A percentile compares a stretch with the other conserved stretches of the same genome.
phyloP scores from a whole-genome alignment of 2,329 filamentous ascomycete species.

The Lojkania enalia region DNA sequence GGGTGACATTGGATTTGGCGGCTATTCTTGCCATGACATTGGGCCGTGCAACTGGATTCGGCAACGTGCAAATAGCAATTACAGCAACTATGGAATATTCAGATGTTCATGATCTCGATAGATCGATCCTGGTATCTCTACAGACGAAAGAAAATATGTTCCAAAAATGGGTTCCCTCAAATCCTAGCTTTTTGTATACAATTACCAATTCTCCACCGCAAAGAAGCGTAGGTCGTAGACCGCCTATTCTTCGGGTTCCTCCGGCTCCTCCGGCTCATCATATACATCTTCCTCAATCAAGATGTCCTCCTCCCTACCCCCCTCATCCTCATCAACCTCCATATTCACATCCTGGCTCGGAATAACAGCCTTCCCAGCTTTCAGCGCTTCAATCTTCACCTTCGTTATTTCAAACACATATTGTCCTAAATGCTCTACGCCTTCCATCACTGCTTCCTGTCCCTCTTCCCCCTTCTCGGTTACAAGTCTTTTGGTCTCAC shows the following conservation, averaged over 20 bases:
- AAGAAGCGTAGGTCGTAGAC: too few species aligned
- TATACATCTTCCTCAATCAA: constrained; percentile 19
- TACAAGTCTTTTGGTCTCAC: constrained; percentile 60
- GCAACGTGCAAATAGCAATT: too few species aligned
- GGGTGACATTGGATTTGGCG: too few species aligned
- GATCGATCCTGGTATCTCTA: too few species aligned
- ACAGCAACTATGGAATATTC: too few species aligned
- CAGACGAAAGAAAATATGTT: too few species aligned
- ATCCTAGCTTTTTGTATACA: too few species aligned
- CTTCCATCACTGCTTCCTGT: constrained; percentile 72
- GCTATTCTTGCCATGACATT: too few species aligned
- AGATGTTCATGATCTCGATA: too few species aligned
- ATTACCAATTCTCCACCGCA: too few species aligned
- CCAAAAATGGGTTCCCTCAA: too few species aligned
- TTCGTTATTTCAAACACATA: constrained; percentile 97
- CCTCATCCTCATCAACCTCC: constrained; percentile 36
- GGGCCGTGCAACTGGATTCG: too few species aligned
- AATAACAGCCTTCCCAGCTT: constrained; percentile 43
- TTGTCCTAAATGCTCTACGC: constrained; percentile 90
- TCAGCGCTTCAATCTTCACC: constrained; percentile 64
- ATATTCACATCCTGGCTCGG: constrained; percentile 37
- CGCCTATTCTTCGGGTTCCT: not conserved
- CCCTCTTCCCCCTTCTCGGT: constrained; percentile 54
- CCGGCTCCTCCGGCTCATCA: not conserved
- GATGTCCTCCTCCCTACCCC: constrained; percentile 38